Evolutionary conservation across 805 yeast species (phyloP), one percentile per base, ranked within the genome.

Genomic region (Kuraishia cidri): DNA sequence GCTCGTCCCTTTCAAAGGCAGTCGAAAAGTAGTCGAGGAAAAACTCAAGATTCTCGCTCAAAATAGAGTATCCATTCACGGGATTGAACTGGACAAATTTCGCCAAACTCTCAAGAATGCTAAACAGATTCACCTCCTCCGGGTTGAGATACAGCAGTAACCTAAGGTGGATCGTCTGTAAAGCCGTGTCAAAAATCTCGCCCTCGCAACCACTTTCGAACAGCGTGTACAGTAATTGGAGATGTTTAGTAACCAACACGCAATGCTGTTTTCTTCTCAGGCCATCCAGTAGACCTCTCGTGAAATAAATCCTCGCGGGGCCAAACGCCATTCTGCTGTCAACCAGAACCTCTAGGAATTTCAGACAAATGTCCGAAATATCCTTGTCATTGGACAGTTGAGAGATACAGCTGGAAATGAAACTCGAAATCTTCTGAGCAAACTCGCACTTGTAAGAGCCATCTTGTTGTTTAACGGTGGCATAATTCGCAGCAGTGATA

Each of bases 251-350:
- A 3, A 28, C 32, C 9, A 66, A 34, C 3, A 54, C 29, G n/a
- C n/a, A n/a, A n/a, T n/a, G n/a, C 15, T 35, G 33, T 7, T n/a
- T 9, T 10, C 28, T 33, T 12, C 29, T 31, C 14, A 52, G 35
- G 1, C 83, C 87, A n/a, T 56, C 43, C 7, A 69, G 45, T 9
- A 84, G 40, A 4, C 92, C 94, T 19, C 60, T 48, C 1, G 74
- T 44, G 3, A 79, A 48, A 39, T 73, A 81, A 2, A 80, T 64
- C 50, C 82, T 71, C 0, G 86, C 73, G 3, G 87, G 85, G 40
- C 77, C 94, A 55, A 73, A 85, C 0, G 75, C 55, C 6, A 69
- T 64, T 28, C 67, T 64, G 14, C 64, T 47, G 6, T 64, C 64
- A 17, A 57, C 63, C 26, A 85, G 50, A 2, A 72, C 66, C 8